Conservation (phyloP, 2,329 filamentous ascomycete species). For the Claviceps sp. region DNA sequence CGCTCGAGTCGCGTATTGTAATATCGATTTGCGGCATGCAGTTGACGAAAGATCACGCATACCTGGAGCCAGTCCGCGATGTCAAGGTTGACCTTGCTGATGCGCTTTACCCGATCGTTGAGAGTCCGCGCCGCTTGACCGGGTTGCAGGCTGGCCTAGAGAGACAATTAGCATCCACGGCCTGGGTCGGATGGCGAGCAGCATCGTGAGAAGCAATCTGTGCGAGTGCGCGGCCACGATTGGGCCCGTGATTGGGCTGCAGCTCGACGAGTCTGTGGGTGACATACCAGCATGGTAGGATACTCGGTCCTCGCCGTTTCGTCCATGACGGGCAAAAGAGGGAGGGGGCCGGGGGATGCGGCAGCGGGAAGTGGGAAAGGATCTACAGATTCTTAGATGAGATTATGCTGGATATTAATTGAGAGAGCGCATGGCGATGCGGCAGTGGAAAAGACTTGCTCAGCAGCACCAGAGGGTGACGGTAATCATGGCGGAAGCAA, state of each 20-base stretch:
- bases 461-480: constrained; percentile 6
- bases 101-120: constrained; percentile 76
- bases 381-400: constrained; percentile 18
- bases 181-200: neutral
- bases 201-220: neutral
- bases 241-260: neutral
- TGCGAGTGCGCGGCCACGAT: neutral
- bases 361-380: neutral
- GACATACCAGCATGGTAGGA: constrained; percentile 80
- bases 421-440: constrained; percentile 11
- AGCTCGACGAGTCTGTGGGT: constrained; percentile 5
- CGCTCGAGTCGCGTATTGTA: neutral
- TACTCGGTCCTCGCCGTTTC: constrained; percentile 80
- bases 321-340: constrained; percentile 43
- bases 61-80: constrained; percentile 97
- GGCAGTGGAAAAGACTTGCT: constrained; percentile 3
- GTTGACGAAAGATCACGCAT: constrained; percentile 17
- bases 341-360: neutral
- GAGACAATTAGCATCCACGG: neutral
- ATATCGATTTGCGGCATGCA: neutral
- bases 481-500: neutral
- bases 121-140: constrained; percentile 68
- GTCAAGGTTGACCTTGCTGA: constrained; percentile 73
- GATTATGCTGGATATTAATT: constrained; percentile 6
- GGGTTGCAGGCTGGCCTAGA: constrained; percentile 67